Percentiles rank a stretch among this genome's conserved stretches.
Conservation (phyloP, 306 rosid genomes). For the Vigna reflexopilosa region DNA sequence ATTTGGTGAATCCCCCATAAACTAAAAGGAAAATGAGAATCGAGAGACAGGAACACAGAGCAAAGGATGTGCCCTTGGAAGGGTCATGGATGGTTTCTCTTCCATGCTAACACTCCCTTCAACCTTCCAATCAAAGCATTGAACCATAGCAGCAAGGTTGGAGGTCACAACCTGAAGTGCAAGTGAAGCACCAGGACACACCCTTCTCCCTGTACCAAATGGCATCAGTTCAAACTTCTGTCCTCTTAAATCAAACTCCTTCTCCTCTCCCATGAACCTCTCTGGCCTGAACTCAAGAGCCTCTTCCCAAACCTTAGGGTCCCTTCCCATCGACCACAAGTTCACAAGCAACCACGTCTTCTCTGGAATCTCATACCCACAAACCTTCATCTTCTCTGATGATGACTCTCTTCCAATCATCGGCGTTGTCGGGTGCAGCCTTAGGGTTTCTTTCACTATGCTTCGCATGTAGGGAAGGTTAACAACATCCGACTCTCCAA, state of each 20-base stretch:
- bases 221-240: conserved; percentile 62
- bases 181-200: conserved; percentile 40
- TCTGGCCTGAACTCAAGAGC: conserved; percentile 72
- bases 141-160: conserved; percentile 38
- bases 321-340: conserved; percentile 72
- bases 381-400: conserved; percentile 39
- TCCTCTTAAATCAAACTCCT: conserved; percentile 59
- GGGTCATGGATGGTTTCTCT: conserved; percentile 40
- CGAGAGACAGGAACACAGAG: conserved; percentile 34
- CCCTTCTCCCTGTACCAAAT: conserved; percentile 58
- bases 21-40: not conserved
- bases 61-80: conserved; percentile 46
- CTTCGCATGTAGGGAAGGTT: conserved; percentile 72
- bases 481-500: conserved; percentile 63
- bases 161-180: conserved; percentile 41
- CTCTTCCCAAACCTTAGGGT: conserved; percentile 62
- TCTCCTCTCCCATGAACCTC: conserved; percentile 54
- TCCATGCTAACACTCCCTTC: conserved; percentile 30
- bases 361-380: conserved; percentile 66
- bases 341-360: conserved; percentile 57
- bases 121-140: conserved; percentile 46
- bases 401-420: conserved; percentile 59
- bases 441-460: conserved; percentile 76
- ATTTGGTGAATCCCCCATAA: too few species aligned
- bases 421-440: conserved; percentile 77